These are phyloP conservation scores for Peniophora sp. DNA, from an alignment of 1,284 basidiomycete species.

Conservation along the genomic window DNA sequence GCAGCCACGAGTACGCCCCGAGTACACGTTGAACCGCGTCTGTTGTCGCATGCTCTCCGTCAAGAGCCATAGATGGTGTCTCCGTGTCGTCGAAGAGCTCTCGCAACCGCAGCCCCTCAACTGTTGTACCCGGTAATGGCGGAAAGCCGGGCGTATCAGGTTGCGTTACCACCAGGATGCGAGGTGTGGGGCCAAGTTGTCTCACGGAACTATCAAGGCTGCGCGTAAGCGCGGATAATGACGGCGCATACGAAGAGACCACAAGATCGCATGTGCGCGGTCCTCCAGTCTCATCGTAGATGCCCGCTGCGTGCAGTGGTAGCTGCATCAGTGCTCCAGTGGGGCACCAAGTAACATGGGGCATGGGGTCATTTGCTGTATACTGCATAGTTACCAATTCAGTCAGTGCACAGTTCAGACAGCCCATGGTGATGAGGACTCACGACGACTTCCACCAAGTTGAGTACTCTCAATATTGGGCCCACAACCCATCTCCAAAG, in stretches of 20 bases:
- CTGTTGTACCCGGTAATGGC: neutral
- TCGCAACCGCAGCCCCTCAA: too few species aligned
- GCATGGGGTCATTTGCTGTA: conserved; percentile 5
- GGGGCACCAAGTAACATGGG: conserved; percentile 11
- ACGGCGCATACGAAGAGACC: conserved; percentile 19
- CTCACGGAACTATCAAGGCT: neutral
- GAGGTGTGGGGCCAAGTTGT: neutral
- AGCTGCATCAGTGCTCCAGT: conserved; percentile 13
- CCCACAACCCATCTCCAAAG: neutral
- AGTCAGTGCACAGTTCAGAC: neutral
- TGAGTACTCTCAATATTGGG: neutral
- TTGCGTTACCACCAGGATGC: neutral
- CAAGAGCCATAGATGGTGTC: too few species aligned
- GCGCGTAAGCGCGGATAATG: conserved; percentile 9
- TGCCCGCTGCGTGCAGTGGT: conserved; percentile 19
- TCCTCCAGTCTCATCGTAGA: conserved; percentile 2
- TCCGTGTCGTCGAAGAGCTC: too few species aligned
- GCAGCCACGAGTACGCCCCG: too few species aligned
- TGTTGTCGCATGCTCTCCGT: too few species aligned
- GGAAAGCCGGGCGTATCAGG: neutral
- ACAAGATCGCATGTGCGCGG: conserved; percentile 10
- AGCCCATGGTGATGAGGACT: neutral
- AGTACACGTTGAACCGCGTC: too few species aligned
- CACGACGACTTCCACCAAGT: neutral
- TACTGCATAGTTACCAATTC: neutral